phyloP scores from a whole-genome alignment of 257 asterid species.

The Solanum megistacrolobum region DNA sequence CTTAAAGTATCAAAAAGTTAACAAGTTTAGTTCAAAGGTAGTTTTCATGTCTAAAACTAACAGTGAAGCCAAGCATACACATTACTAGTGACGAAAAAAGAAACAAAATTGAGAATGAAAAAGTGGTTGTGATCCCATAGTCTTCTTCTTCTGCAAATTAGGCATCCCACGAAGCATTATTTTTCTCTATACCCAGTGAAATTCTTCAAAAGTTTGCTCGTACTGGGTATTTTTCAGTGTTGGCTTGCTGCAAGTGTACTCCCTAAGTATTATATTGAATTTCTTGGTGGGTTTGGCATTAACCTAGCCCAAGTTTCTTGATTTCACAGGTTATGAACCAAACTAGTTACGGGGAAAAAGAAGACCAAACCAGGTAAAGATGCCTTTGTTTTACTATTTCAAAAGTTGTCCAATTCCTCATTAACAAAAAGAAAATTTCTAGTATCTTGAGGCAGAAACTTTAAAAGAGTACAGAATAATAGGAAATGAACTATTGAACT shows the following conservation, averaged over 20 bases:
- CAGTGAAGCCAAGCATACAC: neutral
- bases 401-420: neutral
- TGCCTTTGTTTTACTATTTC: neutral
- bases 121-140: neutral
- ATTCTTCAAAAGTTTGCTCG: neutral
- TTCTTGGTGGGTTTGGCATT: neutral
- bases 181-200: neutral
- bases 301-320: neutral
- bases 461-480: neutral
- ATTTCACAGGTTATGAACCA: neutral
- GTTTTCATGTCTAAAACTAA: neutral
- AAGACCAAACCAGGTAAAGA: neutral
- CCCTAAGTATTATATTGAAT: neutral
- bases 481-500: neutral
- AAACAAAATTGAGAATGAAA: neutral
- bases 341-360: neutral
- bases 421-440: neutral
- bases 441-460: neutral
- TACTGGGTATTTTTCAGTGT: neutral
- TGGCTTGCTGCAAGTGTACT: neutral
- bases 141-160: neutral
- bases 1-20: neutral
- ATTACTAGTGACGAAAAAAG: neutral
- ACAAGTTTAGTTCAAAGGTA: neutral
- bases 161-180: neutral